Evolutionary conservation across 2,329 filamentous ascomycete species (phyloP).

Genomic region (Neophaeococcomyces mojaviensis): DNA sequence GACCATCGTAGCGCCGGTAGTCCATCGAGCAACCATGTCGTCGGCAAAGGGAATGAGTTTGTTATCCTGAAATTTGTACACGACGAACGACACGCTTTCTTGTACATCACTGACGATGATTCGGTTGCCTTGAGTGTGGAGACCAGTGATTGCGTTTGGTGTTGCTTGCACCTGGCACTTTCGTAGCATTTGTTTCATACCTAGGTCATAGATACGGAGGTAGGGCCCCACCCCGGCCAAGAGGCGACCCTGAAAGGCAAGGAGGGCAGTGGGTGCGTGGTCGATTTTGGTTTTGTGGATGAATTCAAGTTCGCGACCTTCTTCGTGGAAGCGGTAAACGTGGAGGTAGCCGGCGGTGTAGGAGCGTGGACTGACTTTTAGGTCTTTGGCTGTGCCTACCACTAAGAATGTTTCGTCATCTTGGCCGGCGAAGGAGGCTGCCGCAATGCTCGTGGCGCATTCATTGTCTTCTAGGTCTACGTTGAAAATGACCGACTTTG

Average conservation of each 20-base stretch:
- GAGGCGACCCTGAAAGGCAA: slow-evolving; percentile 86
- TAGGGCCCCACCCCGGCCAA: slow-evolving; percentile 77
- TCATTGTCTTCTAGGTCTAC: slow-evolving; percentile 85
- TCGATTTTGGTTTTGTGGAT: slow-evolving; percentile 95
- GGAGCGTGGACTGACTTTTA: slow-evolving; percentile 68
- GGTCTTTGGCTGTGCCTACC: slow-evolving; percentile 87
- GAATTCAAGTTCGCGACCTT: slow-evolving; percentile 82
- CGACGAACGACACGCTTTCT: slow-evolving; percentile 83
- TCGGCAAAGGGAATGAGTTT: slow-evolving; percentile 88
- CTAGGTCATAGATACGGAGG: slow-evolving; percentile 83
- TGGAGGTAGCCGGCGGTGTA: slow-evolving; percentile 78
- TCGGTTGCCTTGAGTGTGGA: slow-evolving; percentile 84
- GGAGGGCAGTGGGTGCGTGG: slow-evolving; percentile 78
- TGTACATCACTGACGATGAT: slow-evolving; percentile 89
- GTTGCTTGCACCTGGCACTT: slow-evolving; percentile 79
- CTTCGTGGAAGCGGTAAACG: slow-evolving; percentile 80
- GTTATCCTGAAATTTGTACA: slow-evolving; percentile 89
- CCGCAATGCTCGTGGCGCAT: slow-evolving; percentile 76
- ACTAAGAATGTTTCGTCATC: slow-evolving; percentile 86
- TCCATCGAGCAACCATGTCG: slow-evolving; percentile 84
- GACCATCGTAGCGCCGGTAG: slow-evolving; percentile 83
- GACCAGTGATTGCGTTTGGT: slow-evolving; percentile 73
- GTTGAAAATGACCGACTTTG: slow-evolving; percentile 66
- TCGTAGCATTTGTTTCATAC: slow-evolving; percentile 82
- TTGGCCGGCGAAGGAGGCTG: slow-evolving; percentile 79